Evolutionary conservation across 495 filamentous ascomycete species (phyloP), one percentile per base, ranked within the genome.

Genomic region (Trichoderma gamsii): DNA sequence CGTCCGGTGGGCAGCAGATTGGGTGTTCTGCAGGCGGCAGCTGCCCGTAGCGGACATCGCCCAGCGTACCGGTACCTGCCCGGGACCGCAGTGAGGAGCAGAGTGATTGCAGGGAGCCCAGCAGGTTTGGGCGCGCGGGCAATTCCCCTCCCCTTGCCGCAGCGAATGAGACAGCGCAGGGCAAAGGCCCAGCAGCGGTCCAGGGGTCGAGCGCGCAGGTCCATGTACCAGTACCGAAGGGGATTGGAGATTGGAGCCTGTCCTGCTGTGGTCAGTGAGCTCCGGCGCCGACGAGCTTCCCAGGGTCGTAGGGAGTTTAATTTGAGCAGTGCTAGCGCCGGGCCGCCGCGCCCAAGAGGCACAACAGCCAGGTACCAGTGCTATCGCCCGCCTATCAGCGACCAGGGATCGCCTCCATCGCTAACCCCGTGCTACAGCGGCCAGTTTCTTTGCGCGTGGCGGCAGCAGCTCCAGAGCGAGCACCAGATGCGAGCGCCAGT

Each of bases 281-380:
- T 32, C 44, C 44, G n/a, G 44, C 44, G 44, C n/a, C 44, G 13
- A n/a, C 44, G 44, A n/a, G n/a, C 15, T n/a, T 49, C 25, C 56
- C 56, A 61, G 56, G 56, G 56, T 61, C 27, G 56, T 61, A 61
- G 56, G 56, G 56, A 61, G 56, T 61, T 61, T 61, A 61, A 61
- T 61, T 61, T 61, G 56, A 32, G 56, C 56, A 32, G 12, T 61
- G 56, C 56, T 61, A 61, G 56, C 56, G 56, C 56, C 56, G 56
- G 56, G 56, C 23, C 56, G 27, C 56, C 56, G 56, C 56, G 56
- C 23, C 23, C 16, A 21, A 61, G 23, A 32, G 16, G 13, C 11
- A 11, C 25, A 13, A 32, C 23, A 61, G 56, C 11, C n/a, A 21
- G 4, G 49, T 7, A 23, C 21, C 12, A 18, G 21, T 27, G 8